These are phyloP conservation scores for Hordeum marinum DNA, from an alignment of 176 grass and related monocot species.

Conservation along the genomic window DNA sequence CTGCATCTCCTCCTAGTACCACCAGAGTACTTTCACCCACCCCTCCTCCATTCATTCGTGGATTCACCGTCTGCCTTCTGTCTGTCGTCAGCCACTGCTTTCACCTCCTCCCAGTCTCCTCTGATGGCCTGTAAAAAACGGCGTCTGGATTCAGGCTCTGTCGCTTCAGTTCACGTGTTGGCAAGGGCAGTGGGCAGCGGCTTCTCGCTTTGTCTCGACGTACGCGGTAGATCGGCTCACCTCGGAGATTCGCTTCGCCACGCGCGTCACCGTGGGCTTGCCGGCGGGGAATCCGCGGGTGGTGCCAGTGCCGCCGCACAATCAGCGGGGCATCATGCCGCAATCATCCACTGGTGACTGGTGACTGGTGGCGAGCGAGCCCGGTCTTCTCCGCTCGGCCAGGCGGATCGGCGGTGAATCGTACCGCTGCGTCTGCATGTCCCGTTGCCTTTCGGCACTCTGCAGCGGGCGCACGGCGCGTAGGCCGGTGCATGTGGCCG, in stretches of 20 bases:
- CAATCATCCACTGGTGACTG: conserved; percentile 31
- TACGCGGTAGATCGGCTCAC: neutral
- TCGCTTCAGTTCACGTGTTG: neutral
- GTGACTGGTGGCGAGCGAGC: neutral
- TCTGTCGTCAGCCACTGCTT: too few species aligned
- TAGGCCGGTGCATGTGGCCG: conserved; percentile 16
- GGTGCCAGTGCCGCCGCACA: neutral
- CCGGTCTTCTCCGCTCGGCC: neutral
- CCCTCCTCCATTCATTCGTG: neutral
- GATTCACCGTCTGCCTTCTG: too few species aligned
- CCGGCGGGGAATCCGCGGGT: neutral
- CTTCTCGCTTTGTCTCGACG: neutral
- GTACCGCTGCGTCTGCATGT: neutral
- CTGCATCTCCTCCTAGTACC: neutral
- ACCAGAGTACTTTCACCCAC: neutral
- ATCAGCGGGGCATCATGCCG: conserved; percentile 19
- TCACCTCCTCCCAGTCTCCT: neutral
- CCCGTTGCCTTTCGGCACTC: neutral
- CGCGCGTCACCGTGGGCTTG: neutral
- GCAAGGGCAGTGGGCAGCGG: neutral
- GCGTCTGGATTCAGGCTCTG: too few species aligned
- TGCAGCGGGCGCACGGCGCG: neutral
- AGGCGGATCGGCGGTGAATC: neutral
- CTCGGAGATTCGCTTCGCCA: neutral
- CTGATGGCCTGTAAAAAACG: neutral